Conservation (phyloP, 805 yeast species). For the Ogataea methanolica region DNA sequence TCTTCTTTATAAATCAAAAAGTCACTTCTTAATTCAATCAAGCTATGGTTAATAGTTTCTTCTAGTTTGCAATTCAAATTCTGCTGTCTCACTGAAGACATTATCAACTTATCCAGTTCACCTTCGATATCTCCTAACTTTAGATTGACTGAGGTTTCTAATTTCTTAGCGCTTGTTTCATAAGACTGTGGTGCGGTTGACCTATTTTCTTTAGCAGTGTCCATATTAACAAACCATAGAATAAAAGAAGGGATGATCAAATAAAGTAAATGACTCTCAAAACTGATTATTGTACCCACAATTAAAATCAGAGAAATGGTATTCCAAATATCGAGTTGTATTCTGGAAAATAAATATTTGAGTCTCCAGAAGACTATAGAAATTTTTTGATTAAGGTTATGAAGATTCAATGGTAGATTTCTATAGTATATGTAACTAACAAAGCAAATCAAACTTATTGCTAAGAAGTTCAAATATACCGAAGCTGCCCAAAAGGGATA, state of each 20-base stretch:
- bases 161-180: too few species aligned
- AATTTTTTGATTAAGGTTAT: neutral
- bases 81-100: constrained; percentile 8
- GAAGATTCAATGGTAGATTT: neutral
- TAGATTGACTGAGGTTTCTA: neutral
- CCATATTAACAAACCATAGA: neutral
- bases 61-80: neutral
- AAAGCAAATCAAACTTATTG: too few species aligned
- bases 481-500: neutral
- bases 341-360: neutral
- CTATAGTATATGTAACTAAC: neutral
- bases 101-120: constrained; percentile 9
- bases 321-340: neutral
- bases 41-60: constrained; percentile 4
- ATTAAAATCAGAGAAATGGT: constrained; percentile 11
- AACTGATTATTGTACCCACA: constrained; percentile 9
- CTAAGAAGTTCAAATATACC: too few species aligned
- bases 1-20: constrained; percentile 5
- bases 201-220: neutral
- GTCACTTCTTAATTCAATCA: too few species aligned
- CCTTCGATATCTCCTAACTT: constrained; percentile 9
- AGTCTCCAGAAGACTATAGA: neutral
- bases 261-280: constrained; percentile 10
- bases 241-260: constrained; percentile 7
- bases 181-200: too few species aligned